phyloP scores from a whole-genome alignment of 148 eudicot species.

The Rhododendron simsii region DNA sequence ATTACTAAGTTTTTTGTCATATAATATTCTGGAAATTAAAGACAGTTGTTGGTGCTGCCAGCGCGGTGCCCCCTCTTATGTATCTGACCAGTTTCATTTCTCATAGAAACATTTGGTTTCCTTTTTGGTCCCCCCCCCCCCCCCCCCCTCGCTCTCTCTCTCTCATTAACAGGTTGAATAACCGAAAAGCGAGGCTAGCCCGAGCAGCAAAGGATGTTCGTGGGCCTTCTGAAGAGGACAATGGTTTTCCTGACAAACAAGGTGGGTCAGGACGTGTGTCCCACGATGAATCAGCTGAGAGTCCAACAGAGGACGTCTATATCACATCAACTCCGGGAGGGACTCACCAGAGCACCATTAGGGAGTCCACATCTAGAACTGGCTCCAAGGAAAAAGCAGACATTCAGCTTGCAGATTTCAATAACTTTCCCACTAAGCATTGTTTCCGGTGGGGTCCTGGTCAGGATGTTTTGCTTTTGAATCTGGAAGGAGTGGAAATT shows the following conservation, averaged over 20 bases:
- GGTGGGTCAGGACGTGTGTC: constrained; percentile 27
- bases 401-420: constrained; percentile 18
- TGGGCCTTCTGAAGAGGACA: constrained; percentile 42
- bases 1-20: background rate
- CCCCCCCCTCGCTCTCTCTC: background rate
- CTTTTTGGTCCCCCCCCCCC: background rate
- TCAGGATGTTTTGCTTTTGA: constrained; percentile 54
- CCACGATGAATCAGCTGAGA: constrained; percentile 34
- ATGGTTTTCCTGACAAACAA: constrained; percentile 36
- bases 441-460: constrained; percentile 44
- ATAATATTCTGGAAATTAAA: background rate
- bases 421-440: constrained; percentile 21
- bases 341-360: constrained; percentile 12
- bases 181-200: constrained; percentile 83
- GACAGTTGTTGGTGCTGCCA: background rate
- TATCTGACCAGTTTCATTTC: background rate
- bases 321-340: constrained; percentile 24
- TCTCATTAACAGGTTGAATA: constrained; percentile 62
- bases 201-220: constrained; percentile 75
- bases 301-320: constrained; percentile 23
- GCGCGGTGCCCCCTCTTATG: background rate
- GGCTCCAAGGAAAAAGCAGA: constrained; percentile 14
- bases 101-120: background rate
- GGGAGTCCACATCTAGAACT: constrained; percentile 20
- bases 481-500: constrained; percentile 48